Percentiles rank a stretch among this genome's conserved stretches.
These are phyloP conservation scores for Spirogloea muscicola DNA, from an alignment of 139 green algal genomes.

Conservation along the genomic window DNA sequence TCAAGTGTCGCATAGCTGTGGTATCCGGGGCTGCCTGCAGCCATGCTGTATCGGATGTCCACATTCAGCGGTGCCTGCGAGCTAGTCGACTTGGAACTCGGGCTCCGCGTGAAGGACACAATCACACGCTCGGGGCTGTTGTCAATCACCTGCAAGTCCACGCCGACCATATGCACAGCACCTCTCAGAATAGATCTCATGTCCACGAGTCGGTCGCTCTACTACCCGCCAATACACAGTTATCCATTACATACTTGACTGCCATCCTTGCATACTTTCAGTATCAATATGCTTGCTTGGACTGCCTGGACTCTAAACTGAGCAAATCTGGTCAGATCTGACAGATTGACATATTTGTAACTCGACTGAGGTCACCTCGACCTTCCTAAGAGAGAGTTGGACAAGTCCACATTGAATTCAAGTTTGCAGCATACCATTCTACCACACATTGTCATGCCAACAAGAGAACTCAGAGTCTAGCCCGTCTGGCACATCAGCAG, in stretches of 20 bases:
- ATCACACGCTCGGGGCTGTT: neutral
- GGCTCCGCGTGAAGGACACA: neutral
- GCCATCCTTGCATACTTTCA: neutral
- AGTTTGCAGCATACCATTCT: too few species aligned
- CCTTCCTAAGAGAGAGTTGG: too few species aligned
- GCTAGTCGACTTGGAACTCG: neutral
- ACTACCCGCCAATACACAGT: too few species aligned
- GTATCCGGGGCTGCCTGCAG: neutral
- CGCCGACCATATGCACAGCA: neutral
- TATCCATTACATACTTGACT: too few species aligned
- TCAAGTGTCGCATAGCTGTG: slow-evolving; percentile 19
- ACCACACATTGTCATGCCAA: too few species aligned
- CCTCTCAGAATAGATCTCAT: slow-evolving; percentile 12
- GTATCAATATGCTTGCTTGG: slow-evolving; percentile 11
- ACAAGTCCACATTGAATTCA: too few species aligned
- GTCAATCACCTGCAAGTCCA: neutral
- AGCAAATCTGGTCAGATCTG: too few species aligned
- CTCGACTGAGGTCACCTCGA: too few species aligned
- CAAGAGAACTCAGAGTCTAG: too few species aligned
- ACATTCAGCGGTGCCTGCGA: neutral
- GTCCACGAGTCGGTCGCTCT: neutral
- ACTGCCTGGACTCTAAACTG: too few species aligned
- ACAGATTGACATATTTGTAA: too few species aligned
- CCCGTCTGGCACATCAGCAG: too few species aligned
- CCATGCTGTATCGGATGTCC: slow-evolving; percentile 9